Conservation (phyloP, 169 alveolate genomes). For the Miamiensis avidus region DNA sequence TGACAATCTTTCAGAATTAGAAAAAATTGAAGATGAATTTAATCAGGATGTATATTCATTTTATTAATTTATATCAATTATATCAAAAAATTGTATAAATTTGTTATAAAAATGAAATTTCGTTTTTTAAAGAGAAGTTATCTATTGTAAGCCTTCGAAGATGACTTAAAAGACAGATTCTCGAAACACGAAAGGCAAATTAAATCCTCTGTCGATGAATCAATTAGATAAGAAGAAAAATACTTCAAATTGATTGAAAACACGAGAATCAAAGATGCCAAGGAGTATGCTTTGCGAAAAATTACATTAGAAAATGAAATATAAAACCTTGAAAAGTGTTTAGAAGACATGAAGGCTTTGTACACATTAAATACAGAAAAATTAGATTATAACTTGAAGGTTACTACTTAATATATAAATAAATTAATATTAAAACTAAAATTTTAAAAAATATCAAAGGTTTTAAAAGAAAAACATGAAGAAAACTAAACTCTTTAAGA, state of each 20-base stretch:
- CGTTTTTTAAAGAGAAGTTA: conserved; percentile 36
- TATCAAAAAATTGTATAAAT: neutral
- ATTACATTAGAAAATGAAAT: conserved; percentile 68
- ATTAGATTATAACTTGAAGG: conserved; percentile 65
- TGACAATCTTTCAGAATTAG: conserved; percentile 53
- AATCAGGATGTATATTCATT: conserved; percentile 29
- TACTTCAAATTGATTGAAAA: conserved; percentile 59
- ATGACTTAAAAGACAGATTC: conserved; percentile 57
- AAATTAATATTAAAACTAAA: too few species aligned
- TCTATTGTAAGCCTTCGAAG: conserved; percentile 46
- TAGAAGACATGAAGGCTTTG: conserved; percentile 78
- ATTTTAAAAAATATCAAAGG: neutral
- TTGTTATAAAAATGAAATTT: neutral
- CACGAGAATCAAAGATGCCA: conserved; percentile 59
- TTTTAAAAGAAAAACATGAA: conserved; percentile 51
- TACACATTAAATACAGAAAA: conserved; percentile 65
- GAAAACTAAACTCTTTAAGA: conserved; percentile 48
- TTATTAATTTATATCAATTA: neutral
- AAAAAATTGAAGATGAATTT: conserved; percentile 61
- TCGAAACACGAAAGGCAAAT: conserved; percentile 53
- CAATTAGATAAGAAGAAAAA: conserved; percentile 62
- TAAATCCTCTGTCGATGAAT: conserved; percentile 41
- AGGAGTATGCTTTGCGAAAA: conserved; percentile 61
- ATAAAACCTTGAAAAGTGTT: conserved; percentile 62
- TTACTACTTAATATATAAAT: conserved; percentile 4